A percentile compares a stretch with the other conserved stretches of the same genome.
phyloP scores from a whole-genome alignment of 106 monocot species.

The Amphibolis antarctica region DNA sequence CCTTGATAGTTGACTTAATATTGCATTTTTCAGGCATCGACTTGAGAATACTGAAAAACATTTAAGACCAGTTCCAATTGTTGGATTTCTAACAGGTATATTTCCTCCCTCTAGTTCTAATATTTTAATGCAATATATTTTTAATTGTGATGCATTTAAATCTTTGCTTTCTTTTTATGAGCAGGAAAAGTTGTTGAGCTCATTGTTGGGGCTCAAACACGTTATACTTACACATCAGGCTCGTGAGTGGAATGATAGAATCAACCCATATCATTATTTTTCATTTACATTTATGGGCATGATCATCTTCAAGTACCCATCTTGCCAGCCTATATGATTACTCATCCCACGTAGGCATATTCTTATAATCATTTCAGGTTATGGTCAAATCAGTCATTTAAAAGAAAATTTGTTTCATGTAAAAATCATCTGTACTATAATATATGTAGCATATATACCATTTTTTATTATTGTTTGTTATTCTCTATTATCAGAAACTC shows the following conservation, averaged over 20 bases:
- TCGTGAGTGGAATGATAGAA: conserved; percentile 25
- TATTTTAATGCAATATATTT: background rate
- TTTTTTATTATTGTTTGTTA: too few relatives aligned
- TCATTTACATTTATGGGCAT: background rate
- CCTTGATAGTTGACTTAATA: background rate
- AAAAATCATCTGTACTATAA: background rate
- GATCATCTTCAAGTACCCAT: background rate
- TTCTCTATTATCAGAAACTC: too few relatives aligned
- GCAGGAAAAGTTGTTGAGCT: conserved; percentile 81
- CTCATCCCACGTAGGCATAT: background rate
- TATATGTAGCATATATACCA: background rate
- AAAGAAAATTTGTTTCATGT: background rate
- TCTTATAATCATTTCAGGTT: background rate
- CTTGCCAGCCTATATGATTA: too few relatives aligned
- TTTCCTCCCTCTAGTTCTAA: background rate
- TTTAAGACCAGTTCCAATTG: conserved; percentile 45
- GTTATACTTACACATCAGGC: conserved; percentile 89
- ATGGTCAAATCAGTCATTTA: background rate
- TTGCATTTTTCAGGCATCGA: conserved; percentile 34
- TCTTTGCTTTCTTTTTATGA: conserved; percentile 10
- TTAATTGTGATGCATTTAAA: background rate
- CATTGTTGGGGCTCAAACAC: conserved; percentile 75
- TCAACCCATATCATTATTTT: background rate
- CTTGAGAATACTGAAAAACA: conserved; percentile 47
- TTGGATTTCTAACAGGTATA: conserved; percentile 70